Percentiles rank a stretch among this genome's conserved stretches.
These are phyloP conservation scores for Barnettozyma siamensis DNA, from an alignment of 805 yeast species.

Conservation along the genomic window DNA sequence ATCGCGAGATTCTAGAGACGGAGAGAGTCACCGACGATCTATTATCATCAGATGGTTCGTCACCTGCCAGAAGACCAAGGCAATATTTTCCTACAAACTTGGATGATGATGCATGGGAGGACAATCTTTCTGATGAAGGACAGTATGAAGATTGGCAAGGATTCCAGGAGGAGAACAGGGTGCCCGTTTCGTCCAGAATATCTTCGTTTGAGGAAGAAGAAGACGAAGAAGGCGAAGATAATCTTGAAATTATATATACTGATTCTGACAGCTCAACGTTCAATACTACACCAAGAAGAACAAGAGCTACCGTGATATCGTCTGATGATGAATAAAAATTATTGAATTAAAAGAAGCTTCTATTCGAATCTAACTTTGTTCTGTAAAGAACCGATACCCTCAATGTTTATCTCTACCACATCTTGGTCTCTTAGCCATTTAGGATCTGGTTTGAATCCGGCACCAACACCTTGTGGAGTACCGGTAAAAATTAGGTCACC, in stretches of 20 bases:
- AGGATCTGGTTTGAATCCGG: slow-evolving; percentile 34
- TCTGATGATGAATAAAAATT: slow-evolving; percentile 3
- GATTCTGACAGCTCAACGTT: neutral
- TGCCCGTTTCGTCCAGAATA: no score
- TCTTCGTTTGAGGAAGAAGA: no score
- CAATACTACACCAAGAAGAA: neutral
- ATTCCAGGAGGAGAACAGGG: neutral
- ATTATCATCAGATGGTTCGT: slow-evolving; percentile 10
- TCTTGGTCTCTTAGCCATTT: slow-evolving; percentile 41
- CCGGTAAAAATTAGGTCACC: slow-evolving; percentile 53
- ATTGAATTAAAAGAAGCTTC: no score
- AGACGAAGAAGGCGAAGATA: neutral
- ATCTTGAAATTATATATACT: no score
- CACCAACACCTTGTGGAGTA: slow-evolving; percentile 50
- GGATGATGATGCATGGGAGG: slow-evolving; percentile 5
- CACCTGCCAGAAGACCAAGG: slow-evolving; percentile 13
- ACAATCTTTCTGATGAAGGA: neutral
- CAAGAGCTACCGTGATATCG: neutral
- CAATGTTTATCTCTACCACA: slow-evolving; percentile 34
- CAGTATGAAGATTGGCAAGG: slow-evolving; percentile 10
- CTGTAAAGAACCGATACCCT: slow-evolving; percentile 36
- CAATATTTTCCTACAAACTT: slow-evolving; percentile 3
- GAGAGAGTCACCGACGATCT: slow-evolving; percentile 1
- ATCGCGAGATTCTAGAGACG: slow-evolving; percentile 9
- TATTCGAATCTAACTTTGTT: slow-evolving; percentile 32